These are phyloP conservation scores for Aphanomyces stellatus DNA, from an alignment of 352 stramenopile genomes.

Conservation along the genomic window DNA sequence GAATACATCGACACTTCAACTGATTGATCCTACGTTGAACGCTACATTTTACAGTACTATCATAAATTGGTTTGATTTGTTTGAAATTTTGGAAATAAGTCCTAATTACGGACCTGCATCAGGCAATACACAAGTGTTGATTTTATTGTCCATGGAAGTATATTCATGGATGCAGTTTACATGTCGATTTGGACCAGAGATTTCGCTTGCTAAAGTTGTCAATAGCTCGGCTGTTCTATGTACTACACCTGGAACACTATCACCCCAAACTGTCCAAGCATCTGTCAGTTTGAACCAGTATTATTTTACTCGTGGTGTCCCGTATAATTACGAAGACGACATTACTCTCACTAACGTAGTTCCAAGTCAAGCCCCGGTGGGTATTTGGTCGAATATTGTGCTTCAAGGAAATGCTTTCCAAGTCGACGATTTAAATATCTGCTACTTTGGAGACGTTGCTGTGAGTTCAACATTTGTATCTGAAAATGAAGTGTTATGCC, in stretches of 20 bases:
- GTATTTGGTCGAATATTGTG: too few relatives aligned
- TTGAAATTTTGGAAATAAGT: neutral
- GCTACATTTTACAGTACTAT: neutral
- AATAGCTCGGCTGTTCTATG: neutral
- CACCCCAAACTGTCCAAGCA: neutral
- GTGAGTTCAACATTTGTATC: neutral
- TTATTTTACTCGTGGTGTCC: neutral
- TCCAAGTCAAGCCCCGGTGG: neutral
- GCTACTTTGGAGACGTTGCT: neutral
- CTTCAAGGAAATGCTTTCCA: too few relatives aligned
- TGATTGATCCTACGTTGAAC: neutral
- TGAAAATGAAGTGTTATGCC: neutral
- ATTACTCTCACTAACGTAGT: neutral
- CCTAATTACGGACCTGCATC: neutral
- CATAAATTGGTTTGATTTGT: conserved; percentile 1
- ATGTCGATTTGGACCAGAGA: conserved; percentile 8
- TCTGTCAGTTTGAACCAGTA: neutral
- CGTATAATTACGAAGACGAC: neutral
- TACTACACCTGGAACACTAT: neutral
- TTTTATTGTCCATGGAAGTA: neutral
- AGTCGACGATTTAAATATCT: neutral
- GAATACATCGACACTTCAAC: neutral
- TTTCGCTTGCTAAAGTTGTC: neutral
- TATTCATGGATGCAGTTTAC: neutral
- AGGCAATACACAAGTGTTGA: conserved; percentile 1